These are phyloP conservation scores for Selaginella tamariscina DNA, from an alignment of 75 land plant species.

Conservation along the genomic window DNA sequence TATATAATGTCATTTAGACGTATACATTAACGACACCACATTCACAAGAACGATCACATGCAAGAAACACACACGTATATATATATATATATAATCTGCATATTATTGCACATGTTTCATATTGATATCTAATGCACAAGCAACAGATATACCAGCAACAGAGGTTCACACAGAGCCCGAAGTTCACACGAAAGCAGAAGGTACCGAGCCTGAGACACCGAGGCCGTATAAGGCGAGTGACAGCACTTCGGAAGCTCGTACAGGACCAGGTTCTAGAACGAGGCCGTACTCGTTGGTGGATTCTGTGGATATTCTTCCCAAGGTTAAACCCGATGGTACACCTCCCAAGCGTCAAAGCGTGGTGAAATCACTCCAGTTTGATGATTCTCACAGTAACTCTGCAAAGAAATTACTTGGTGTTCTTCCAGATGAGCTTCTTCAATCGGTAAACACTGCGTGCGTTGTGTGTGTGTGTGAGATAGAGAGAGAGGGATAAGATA, in stretches of 20 bases:
- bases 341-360: background rate
- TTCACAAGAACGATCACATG: too few relatives aligned
- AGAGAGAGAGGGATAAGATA: background rate
- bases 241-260: background rate
- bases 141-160: too few relatives aligned
- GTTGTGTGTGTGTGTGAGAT: background rate
- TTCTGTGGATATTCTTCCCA: background rate
- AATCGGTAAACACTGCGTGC: conserved; percentile 27
- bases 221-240: background rate
- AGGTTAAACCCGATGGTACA: background rate
- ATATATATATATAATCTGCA: too few relatives aligned
- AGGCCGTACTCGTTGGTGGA: background rate
- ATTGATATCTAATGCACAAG: too few relatives aligned
- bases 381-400: background rate
- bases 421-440: conserved; percentile 28
- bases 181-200: too few relatives aligned
- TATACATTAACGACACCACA: too few relatives aligned
- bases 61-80: too few relatives aligned
- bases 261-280: background rate
- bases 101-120: too few relatives aligned
- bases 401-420: conserved; percentile 23
- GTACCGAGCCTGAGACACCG: background rate
- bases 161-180: too few relatives aligned
- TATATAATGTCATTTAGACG: too few relatives aligned
- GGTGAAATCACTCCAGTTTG: background rate